These are phyloP conservation scores for Ogataea methanolica DNA, from an alignment of 805 yeast species.

Conservation along the genomic window DNA sequence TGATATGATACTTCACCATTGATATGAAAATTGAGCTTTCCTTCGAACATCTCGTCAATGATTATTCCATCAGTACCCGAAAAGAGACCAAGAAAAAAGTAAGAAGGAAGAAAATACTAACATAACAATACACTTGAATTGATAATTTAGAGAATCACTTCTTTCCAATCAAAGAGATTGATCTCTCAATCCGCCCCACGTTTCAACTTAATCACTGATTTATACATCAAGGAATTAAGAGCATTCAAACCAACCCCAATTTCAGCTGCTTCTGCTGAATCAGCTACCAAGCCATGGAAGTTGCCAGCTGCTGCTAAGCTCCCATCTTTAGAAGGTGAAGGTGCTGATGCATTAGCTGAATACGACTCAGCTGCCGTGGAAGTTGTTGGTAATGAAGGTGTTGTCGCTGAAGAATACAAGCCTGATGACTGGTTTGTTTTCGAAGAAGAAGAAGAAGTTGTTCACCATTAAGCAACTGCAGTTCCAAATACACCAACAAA, in stretches of 20 bases:
- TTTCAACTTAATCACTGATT: constrained; percentile 66
- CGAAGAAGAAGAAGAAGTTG: constrained; percentile 56
- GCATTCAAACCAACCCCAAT: constrained; percentile 81
- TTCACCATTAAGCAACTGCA: constrained; percentile 36
- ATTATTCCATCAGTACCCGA: no score
- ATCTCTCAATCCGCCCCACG: constrained; percentile 25
- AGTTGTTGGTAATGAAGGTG: constrained; percentile 50
- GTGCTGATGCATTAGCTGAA: constrained; percentile 58
- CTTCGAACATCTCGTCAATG: no score
- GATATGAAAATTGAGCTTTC: no score
- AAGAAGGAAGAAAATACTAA: neutral
- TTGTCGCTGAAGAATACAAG: constrained; percentile 37
- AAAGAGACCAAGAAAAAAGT: neutral
- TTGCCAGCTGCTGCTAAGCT: constrained; percentile 73
- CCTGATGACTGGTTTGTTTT: constrained; percentile 78
- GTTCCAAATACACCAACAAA: neutral
- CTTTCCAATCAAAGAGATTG: constrained; percentile 19
- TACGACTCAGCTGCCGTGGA: constrained; percentile 75
- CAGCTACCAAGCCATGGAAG: constrained; percentile 77
- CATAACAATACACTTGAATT: neutral
- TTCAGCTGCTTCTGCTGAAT: constrained; percentile 69
- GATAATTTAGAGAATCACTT: constrained; percentile 9
- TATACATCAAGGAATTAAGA: constrained; percentile 83
- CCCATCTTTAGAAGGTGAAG: constrained; percentile 68
- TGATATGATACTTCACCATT: no score